Conservation (phyloP, 116 monocot species). For the Cymodocea nodosa region DNA sequence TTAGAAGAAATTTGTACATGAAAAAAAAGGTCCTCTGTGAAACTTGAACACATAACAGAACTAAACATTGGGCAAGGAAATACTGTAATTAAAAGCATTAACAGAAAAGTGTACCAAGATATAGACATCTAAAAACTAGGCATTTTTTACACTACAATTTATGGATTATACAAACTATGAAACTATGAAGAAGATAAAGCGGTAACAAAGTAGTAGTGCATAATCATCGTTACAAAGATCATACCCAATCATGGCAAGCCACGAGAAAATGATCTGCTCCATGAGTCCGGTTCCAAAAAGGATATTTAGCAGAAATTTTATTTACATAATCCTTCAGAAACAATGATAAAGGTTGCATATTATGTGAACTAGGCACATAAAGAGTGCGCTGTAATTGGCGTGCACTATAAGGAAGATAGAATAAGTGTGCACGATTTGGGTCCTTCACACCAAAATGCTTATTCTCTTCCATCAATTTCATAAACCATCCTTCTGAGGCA, state of each 20-base stretch:
- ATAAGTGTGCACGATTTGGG: conserved; percentile 23
- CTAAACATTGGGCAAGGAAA: too few species aligned
- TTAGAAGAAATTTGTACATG: too few species aligned
- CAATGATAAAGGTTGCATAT: conserved; percentile 18
- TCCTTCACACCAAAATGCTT: conserved; percentile 22
- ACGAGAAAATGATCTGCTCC: conserved; percentile 54
- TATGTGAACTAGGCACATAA: conserved; percentile 25
- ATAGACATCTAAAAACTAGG: too few species aligned
- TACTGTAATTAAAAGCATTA: too few species aligned
- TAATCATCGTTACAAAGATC: background rate
- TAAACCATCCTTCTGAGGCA: conserved; percentile 63
- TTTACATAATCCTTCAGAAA: conserved; percentile 40
- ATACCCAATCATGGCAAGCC: conserved; percentile 74
- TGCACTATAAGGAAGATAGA: conserved; percentile 36
- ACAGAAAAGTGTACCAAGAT: too few species aligned
- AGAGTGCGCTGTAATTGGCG: conserved; percentile 15
- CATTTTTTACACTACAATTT: too few species aligned
- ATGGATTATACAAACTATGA: too few species aligned
- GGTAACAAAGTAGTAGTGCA: too few species aligned
- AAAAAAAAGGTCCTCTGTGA: too few species aligned
- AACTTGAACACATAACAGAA: too few species aligned
- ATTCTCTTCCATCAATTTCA: conserved; percentile 37
- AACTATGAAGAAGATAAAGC: too few species aligned
- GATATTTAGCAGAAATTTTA: conserved; percentile 31
- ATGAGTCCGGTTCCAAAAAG: conserved; percentile 53